phyloP scores from a whole-genome alignment of 2,329 filamentous ascomycete species.

The Taxawa tesnikishii region DNA sequence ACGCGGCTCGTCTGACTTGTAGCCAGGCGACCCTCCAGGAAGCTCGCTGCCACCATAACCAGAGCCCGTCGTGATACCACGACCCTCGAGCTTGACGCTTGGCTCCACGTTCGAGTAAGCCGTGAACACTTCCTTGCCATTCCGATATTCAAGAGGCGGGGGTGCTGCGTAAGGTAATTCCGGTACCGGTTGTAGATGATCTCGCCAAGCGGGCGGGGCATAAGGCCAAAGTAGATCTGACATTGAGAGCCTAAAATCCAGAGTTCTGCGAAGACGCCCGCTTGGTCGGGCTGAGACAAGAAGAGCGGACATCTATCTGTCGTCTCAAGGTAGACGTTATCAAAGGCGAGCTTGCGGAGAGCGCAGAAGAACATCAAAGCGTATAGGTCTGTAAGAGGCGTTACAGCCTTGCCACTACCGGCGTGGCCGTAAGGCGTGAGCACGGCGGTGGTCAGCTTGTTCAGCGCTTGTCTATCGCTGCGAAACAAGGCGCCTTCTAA shows the following conservation, averaged over 20 bases:
- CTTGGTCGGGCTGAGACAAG: constrained; percentile 49
- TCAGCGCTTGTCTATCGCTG: constrained; percentile 13
- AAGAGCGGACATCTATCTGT: constrained; percentile 51
- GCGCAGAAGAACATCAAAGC: constrained; percentile 46
- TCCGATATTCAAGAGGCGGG: constrained; percentile 9
- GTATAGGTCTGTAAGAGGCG: constrained; percentile 35
- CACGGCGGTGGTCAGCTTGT: constrained; percentile 5
- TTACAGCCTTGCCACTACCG: constrained; percentile 10
- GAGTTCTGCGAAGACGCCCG: constrained; percentile 50
- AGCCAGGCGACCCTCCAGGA: constrained; percentile 7
- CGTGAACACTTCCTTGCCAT: constrained; percentile 10
- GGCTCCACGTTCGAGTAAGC: constrained; percentile 15
- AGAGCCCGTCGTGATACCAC: constrained; percentile 6
- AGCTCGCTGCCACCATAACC: constrained; percentile 7
- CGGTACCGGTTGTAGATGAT: constrained; percentile 9
- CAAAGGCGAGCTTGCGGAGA: constrained; percentile 42
- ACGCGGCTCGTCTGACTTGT: too few relatives aligned
- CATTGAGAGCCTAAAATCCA: constrained; percentile 53
- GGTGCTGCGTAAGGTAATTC: constrained; percentile 6
- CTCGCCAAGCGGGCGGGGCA: constrained; percentile 8
- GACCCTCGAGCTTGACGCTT: constrained; percentile 7
- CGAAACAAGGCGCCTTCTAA: constrained; percentile 19
- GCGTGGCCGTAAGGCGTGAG: constrained; percentile 6
- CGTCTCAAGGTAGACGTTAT: constrained; percentile 51
- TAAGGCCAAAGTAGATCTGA: constrained; percentile 48